Conservation (phyloP, 2,329 filamentous ascomycete species). For the Niveomyces coronatus region DNA sequence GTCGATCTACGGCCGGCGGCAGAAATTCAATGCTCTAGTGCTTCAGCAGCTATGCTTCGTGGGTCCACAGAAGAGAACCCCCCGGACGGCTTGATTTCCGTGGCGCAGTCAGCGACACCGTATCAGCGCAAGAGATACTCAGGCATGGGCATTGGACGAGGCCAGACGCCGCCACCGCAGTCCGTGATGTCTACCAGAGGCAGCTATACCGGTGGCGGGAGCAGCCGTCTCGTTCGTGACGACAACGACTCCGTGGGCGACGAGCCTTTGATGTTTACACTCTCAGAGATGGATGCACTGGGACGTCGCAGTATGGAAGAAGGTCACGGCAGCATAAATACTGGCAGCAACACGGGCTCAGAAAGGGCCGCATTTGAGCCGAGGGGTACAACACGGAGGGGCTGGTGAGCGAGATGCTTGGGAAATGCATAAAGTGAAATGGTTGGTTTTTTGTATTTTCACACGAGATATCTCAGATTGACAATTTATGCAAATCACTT, state of each 20-base stretch:
- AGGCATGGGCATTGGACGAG: slow-evolving; percentile 25
- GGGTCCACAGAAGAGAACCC: slow-evolving; percentile 36
- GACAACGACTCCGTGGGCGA: slow-evolving; percentile 48
- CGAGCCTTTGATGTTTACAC: slow-evolving; percentile 61
- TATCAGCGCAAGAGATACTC: slow-evolving; percentile 37
- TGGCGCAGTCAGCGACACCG: slow-evolving; percentile 31
- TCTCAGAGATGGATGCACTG: slow-evolving; percentile 58
- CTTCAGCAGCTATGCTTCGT: slow-evolving; percentile 29
- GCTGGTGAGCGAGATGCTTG: slow-evolving; percentile 22
- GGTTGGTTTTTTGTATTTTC: too few species aligned
- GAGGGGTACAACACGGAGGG: slow-evolving; percentile 25
- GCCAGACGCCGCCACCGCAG: slow-evolving; percentile 29
- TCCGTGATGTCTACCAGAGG: slow-evolving; percentile 30
- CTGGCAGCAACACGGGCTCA: slow-evolving; percentile 25
- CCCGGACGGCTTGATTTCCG: slow-evolving; percentile 32
- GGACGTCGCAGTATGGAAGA: slow-evolving; percentile 51
- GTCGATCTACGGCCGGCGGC: slow-evolving; percentile 30
- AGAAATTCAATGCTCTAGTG: slow-evolving; percentile 29
- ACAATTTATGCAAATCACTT: too few species aligned
- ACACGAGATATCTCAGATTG: too few species aligned
- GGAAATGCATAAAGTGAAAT: too few species aligned
- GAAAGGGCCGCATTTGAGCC: slow-evolving; percentile 31
- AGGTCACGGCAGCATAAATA: slow-evolving; percentile 22
- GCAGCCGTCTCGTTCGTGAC: slow-evolving; percentile 27
- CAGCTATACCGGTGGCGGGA: slow-evolving; percentile 34